Conservation (phyloP, 192 early-diverging fungal species). For the Chytriomyces sp. region DNA sequence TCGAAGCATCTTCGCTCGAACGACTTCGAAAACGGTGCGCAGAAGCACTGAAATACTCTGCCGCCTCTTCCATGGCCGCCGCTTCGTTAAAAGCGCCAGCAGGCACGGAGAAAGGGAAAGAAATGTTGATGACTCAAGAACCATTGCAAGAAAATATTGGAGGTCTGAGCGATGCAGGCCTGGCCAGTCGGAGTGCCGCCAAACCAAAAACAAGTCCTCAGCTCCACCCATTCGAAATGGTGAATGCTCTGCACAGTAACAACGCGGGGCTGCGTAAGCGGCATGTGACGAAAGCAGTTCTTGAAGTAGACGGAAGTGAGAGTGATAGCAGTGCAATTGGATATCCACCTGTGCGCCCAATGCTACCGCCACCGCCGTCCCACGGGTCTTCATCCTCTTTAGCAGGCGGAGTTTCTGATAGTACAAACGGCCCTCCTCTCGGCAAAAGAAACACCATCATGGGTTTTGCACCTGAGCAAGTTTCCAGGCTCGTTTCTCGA, state of each 20-base stretch:
- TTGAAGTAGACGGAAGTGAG: conserved; percentile 26
- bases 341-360: background rate
- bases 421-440: background rate
- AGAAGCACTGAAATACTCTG: conserved; percentile 11
- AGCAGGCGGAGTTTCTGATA: background rate
- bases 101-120: background rate
- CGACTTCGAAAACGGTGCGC: background rate
- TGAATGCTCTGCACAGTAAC: background rate
- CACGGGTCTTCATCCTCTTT: background rate
- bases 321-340: conserved; percentile 13
- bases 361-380: background rate
- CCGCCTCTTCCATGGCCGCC: conserved; percentile 6
- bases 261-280: conserved; percentile 10
- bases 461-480: background rate
- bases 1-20: conserved; percentile 4
- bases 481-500: background rate
- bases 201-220: background rate
- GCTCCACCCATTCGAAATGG: background rate
- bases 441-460: background rate
- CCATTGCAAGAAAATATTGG: background rate
- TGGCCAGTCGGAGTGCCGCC: background rate
- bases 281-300: background rate
- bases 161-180: background rate
- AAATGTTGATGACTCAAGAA: background rate
- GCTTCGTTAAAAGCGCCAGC: conserved; percentile 4